Conservation (phyloP, 305 asterid species). For the Caryopteris hybrid region DNA sequence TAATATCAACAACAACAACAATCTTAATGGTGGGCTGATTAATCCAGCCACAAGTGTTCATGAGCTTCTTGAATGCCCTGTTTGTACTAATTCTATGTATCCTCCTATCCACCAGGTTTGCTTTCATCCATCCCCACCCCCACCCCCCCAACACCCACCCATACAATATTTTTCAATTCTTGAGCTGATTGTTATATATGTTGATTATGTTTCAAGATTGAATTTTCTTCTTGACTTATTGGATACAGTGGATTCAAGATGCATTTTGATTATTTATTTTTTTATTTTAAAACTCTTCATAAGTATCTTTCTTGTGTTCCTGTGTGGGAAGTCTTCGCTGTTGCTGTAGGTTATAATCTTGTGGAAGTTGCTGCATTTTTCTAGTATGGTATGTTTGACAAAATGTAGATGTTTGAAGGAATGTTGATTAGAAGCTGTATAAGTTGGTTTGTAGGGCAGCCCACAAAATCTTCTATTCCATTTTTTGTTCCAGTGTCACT, state of each 20-base stretch:
- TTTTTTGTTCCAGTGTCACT: too few species aligned
- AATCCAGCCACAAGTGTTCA: constrained; percentile 41
- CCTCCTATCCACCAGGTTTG: constrained; percentile 48
- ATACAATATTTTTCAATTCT: neutral
- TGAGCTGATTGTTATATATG: neutral
- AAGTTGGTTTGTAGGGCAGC: neutral
- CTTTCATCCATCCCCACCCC: neutral
- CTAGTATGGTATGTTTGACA: neutral
- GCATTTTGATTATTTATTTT: neutral
- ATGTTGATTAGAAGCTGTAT: neutral
- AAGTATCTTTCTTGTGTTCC: neutral
- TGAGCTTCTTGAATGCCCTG: constrained; percentile 56
- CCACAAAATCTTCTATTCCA: too few species aligned
- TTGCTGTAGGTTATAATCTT: constrained; percentile 8
- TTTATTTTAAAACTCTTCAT: neutral
- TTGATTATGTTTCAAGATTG: constrained; percentile 5
- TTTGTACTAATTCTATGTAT: constrained; percentile 55
- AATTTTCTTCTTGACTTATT: constrained; percentile 6
- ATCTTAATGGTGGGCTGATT: constrained; percentile 24
- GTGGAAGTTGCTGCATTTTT: neutral
- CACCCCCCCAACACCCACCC: too few species aligned
- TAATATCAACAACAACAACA: constrained; percentile 17
- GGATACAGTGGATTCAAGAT: neutral
- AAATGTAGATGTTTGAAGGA: neutral
- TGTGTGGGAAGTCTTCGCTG: neutral